Conservation (phyloP, 2,329 filamentous ascomycete genomes). For the Cercospora sesami region DNA sequence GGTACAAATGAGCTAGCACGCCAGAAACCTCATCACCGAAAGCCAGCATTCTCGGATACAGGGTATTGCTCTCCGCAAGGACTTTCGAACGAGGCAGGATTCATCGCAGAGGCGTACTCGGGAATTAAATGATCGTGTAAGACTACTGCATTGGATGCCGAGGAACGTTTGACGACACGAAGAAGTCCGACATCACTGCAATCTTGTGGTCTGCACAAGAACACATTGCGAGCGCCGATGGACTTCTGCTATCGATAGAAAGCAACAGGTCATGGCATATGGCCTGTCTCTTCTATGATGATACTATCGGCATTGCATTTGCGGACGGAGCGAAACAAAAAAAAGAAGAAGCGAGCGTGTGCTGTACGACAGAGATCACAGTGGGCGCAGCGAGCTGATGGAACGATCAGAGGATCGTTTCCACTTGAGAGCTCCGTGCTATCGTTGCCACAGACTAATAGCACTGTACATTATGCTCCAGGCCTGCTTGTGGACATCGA, state of each 20-base stretch:
- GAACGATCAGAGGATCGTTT: background rate
- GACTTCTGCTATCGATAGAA: background rate
- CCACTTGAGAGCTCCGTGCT: background rate
- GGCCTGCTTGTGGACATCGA: background rate
- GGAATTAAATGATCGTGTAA: background rate
- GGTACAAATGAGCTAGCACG: constrained; percentile 13
- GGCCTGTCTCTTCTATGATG: background rate
- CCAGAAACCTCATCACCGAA: background rate
- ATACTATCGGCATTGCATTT: background rate
- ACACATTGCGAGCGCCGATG: background rate
- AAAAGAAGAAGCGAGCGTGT: background rate
- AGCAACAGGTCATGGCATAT: background rate
- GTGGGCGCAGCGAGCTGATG: background rate
- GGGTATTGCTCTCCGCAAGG: background rate
- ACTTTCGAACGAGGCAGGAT: background rate
- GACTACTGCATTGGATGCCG: background rate
- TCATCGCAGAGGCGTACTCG: background rate
- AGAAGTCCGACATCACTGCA: background rate
- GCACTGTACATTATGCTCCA: background rate
- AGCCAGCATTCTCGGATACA: background rate
- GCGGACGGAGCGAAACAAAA: background rate
- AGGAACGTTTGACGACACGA: background rate
- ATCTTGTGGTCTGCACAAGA: background rate
- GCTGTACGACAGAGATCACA: background rate
- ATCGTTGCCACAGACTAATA: background rate